These are phyloP conservation scores for Mycena pura DNA, from an alignment of 768 basidiomycete genomes.

Conservation along the genomic window DNA sequence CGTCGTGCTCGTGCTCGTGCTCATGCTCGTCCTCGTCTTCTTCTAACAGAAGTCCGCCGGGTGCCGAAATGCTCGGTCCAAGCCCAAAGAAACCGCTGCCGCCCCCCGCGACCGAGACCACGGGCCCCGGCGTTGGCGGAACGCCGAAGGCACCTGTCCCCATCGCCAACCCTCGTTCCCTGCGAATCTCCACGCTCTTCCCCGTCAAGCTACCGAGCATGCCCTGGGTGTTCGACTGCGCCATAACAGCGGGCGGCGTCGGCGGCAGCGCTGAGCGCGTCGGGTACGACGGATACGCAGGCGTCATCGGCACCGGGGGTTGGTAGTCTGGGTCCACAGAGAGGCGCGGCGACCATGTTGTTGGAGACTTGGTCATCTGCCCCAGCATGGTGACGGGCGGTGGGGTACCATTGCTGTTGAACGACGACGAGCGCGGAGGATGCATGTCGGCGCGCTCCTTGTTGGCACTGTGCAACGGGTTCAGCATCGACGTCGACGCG, in stretches of 20 bases:
- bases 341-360: slow-evolving; percentile 59
- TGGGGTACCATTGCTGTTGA: slow-evolving; percentile 32
- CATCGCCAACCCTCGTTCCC: slow-evolving; percentile 57
- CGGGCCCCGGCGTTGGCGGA: slow-evolving; percentile 65
- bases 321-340: slow-evolving; percentile 16
- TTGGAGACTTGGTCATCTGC: slow-evolving; percentile 55
- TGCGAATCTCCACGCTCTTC: slow-evolving; percentile 63
- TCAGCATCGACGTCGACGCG: slow-evolving; percentile 32
- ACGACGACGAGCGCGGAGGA: slow-evolving; percentile 21
- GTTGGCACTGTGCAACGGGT: slow-evolving; percentile 26
- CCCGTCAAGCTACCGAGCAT: slow-evolving; percentile 55
- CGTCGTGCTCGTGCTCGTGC: slow-evolving; percentile 2
- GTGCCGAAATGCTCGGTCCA: slow-evolving; percentile 8
- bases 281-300: slow-evolving; percentile 77
- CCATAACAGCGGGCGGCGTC: slow-evolving; percentile 61
- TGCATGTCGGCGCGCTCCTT: slow-evolving; percentile 28
- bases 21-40: slow-evolving; percentile 36
- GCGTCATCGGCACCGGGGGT: slow-evolving; percentile 57
- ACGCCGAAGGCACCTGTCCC: slow-evolving; percentile 35
- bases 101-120: slow-evolving; percentile 52
- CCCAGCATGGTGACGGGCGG: slow-evolving; percentile 39
- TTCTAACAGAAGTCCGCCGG: slow-evolving; percentile 36
- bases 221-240: slow-evolving; percentile 56
- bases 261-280: slow-evolving; percentile 52
- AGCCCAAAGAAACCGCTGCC: slow-evolving; percentile 29